These are phyloP conservation scores for Smallanthus sonchifolius DNA, from an alignment of 129 eudicot genomes.

Conservation along the genomic window DNA sequence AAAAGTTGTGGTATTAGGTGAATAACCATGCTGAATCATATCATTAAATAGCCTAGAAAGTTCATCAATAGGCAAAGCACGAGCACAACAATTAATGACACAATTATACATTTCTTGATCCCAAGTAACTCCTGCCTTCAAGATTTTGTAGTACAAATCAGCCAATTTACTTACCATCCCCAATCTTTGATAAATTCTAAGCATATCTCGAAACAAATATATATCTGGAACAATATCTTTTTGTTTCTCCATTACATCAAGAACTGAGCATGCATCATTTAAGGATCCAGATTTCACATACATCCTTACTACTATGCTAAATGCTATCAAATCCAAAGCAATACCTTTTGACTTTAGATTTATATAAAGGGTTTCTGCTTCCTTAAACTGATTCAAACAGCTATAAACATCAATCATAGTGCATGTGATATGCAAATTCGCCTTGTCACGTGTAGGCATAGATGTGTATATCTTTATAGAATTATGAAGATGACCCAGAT, in stretches of 20 bases:
- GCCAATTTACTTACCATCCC: constrained; percentile 62
- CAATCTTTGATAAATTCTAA: constrained; percentile 74
- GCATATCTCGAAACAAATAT: constrained; percentile 83
- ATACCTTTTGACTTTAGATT: constrained; percentile 50
- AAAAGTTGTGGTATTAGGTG: constrained; percentile 61
- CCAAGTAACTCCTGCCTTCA: constrained; percentile 64
- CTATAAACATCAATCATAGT: constrained; percentile 90
- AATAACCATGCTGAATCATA: constrained; percentile 69
- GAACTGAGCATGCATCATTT: constrained; percentile 58
- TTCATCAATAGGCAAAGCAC: constrained; percentile 84
- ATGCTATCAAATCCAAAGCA: constrained; percentile 68
- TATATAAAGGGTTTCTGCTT: constrained; percentile 61
- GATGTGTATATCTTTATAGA: constrained; percentile 58
- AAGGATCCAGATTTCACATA: constrained; percentile 67
- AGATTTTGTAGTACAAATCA: constrained; percentile 66
- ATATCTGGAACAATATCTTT: constrained; percentile 65
- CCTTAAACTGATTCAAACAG: constrained; percentile 46
- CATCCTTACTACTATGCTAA: constrained; percentile 74
- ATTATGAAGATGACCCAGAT: constrained; percentile 54
- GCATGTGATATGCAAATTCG: constrained; percentile 72
- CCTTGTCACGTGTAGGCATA: constrained; percentile 62
- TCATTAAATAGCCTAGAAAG: constrained; percentile 83
- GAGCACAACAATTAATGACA: constrained; percentile 91
- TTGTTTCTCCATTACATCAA: constrained; percentile 62
- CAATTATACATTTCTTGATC: constrained; percentile 96